phyloP scores from a whole-genome alignment of 2,329 filamentous ascomycete species.

The Colletotrichum sp. region DNA sequence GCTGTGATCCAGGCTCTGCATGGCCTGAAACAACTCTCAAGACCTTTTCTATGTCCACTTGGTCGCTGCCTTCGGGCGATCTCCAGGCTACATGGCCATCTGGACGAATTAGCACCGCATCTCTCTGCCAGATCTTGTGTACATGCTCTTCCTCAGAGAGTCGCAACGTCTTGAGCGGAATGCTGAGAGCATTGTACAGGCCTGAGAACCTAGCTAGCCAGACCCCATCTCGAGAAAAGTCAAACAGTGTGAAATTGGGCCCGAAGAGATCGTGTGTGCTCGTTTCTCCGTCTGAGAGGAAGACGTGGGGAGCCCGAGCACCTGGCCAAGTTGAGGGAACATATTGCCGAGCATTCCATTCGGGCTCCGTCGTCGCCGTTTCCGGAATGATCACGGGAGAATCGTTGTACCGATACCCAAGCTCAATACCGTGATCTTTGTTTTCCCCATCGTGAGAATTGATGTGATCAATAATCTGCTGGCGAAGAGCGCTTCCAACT shows the following conservation, averaged over 20 bases:
- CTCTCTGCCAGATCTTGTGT: background rate
- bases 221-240: background rate
- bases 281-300: background rate
- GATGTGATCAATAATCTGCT: background rate
- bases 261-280: background rate
- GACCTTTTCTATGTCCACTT: background rate
- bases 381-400: conserved; percentile 22
- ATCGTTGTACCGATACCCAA: conserved; percentile 33
- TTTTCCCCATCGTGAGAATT: conserved; percentile 28
- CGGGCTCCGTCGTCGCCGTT: background rate
- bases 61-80: background rate
- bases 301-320: background rate
- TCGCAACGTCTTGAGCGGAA: background rate
- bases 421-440: conserved; percentile 29
- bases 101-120: background rate
- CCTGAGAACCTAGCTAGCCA: background rate
- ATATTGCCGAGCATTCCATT: background rate
- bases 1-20: background rate
- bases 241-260: background rate
- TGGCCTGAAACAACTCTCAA: background rate
- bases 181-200: background rate
- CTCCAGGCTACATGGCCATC: background rate
- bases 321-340: background rate
- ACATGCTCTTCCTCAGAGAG: background rate
- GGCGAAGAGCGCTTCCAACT: background rate